These are phyloP conservation scores for Penicillium sp. DNA, from an alignment of 2,329 filamentous ascomycete species.

Conservation along the genomic window DNA sequence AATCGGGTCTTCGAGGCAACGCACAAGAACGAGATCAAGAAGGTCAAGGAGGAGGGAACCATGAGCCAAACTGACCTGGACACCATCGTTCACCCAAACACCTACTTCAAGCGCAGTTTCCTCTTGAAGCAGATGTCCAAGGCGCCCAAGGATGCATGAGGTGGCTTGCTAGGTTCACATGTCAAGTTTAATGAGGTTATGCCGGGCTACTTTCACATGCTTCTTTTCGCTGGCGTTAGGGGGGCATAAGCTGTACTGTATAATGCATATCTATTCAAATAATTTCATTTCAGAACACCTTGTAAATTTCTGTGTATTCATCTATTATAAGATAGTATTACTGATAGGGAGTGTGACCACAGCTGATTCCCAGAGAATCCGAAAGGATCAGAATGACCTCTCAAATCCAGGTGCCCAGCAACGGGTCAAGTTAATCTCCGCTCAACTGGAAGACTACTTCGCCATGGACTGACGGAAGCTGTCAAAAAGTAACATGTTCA, in stretches of 20 bases:
- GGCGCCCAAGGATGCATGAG: slow-evolving; percentile 48
- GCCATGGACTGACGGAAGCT: slow-evolving; percentile 53
- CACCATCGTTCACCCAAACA: slow-evolving; percentile 95
- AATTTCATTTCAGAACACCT: slow-evolving; percentile 1
- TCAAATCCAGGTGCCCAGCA: slow-evolving; percentile 72
- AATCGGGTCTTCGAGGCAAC: slow-evolving; percentile 91
- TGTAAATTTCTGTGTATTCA: not conserved
- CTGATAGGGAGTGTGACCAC: slow-evolving; percentile 56
- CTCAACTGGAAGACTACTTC: slow-evolving; percentile 69
- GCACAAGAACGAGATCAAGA: slow-evolving; percentile 76
- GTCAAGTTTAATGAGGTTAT: slow-evolving; percentile 52
- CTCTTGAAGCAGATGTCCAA: slow-evolving; percentile 76
- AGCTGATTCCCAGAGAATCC: slow-evolving; percentile 72
- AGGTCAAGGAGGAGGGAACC: slow-evolving; percentile 71
- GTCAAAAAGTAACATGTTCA: slow-evolving; percentile 59
- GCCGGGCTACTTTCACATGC: slow-evolving; percentile 15
- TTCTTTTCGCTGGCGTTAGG: slow-evolving; percentile 12
- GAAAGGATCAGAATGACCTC: slow-evolving; percentile 61
- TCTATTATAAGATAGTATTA: not conserved
- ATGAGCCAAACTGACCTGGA: slow-evolving; percentile 78
- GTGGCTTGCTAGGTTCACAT: not conserved
- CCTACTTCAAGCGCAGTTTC: slow-evolving; percentile 95
- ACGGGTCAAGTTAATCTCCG: slow-evolving; percentile 66
- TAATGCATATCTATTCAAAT: not conserved
- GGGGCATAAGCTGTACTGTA: slow-evolving; percentile 4